Percentiles rank a stretch among this genome's conserved stretches.
Conservation (phyloP, 768 basidiomycete species). For the Rhodotorula graminis region DNA sequence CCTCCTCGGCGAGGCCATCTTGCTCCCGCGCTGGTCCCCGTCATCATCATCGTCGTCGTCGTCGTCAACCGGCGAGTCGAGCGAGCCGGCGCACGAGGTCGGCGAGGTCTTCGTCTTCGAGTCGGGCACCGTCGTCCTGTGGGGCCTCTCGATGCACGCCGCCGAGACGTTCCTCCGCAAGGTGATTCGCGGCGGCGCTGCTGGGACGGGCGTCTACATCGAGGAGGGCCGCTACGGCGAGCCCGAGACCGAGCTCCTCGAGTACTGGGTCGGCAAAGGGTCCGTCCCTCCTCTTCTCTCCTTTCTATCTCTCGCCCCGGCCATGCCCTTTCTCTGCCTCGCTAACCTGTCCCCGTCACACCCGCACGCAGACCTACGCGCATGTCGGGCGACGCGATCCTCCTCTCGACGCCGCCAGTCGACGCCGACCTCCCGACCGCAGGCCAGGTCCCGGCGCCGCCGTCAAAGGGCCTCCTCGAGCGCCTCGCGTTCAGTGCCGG, state of each 20-base stretch:
- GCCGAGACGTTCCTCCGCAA: conserved; percentile 36
- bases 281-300: background rate
- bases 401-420: conserved; percentile 8
- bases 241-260: conserved; percentile 40
- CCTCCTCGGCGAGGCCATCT: conserved; percentile 29
- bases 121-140: conserved; percentile 35
- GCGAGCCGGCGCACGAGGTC: background rate
- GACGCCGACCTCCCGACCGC: background rate
- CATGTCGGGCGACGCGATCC: conserved; percentile 32
- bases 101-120: conserved; percentile 39
- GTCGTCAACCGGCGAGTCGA: background rate
- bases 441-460: background rate
- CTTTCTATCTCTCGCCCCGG: background rate
- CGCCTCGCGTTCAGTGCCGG: conserved; percentile 40
- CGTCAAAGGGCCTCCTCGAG: conserved; percentile 38
- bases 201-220: conserved; percentile 11
- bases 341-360: background rate
- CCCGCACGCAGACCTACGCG: conserved; percentile 8
- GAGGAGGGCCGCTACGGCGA: conserved; percentile 37
- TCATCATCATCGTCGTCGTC: conserved; percentile 10
- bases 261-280: conserved; percentile 32
- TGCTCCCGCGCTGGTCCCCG: conserved; percentile 34
- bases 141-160: conserved; percentile 26
- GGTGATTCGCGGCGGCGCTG: conserved; percentile 16
- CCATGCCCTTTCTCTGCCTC: no score